These are phyloP conservation scores for Volvox carteri DNA, from an alignment of 163 green algal genomes.

Conservation along the genomic window DNA sequence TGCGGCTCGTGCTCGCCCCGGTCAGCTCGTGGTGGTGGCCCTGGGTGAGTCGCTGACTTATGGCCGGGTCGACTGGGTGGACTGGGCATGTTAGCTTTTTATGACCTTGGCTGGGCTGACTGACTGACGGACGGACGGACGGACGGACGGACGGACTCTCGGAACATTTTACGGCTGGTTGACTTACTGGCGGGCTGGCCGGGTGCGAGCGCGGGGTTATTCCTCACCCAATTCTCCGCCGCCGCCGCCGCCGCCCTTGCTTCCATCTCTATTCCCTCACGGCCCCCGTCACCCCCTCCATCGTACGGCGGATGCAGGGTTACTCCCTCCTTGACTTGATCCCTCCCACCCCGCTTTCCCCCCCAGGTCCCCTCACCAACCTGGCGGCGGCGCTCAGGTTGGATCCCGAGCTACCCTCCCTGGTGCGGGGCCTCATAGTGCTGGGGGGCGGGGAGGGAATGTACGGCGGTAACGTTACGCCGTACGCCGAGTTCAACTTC, in stretches of 20 bases:
- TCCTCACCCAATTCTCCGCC: no score
- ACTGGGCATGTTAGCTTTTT: no score
- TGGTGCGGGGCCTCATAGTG: constrained; percentile 18
- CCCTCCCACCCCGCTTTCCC: no score
- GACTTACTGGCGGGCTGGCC: neutral
- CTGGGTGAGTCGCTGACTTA: constrained; percentile 8
- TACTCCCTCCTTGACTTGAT: no score
- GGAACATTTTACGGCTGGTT: neutral
- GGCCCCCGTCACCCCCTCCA: no score
- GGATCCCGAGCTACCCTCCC: constrained; percentile 26
- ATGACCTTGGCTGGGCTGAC: no score
- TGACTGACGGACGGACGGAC: no score
- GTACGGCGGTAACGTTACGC: constrained; percentile 28
- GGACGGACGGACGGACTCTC: neutral
- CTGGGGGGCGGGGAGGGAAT: constrained; percentile 38
- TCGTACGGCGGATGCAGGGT: no score
- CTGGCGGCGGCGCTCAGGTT: neutral
- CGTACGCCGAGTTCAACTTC: constrained; percentile 47
- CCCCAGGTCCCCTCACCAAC: constrained; percentile 45
- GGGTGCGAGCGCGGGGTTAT: no score
- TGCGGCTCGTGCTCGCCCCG: neutral
- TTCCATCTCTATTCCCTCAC: no score
- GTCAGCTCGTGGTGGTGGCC: constrained; percentile 20
- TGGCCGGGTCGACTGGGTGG: neutral
- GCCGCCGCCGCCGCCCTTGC: no score